Base-by-base conservation (phyloP, 1,284 basidiomycete genomes). In the Spongispora temasekensis region DNA sequence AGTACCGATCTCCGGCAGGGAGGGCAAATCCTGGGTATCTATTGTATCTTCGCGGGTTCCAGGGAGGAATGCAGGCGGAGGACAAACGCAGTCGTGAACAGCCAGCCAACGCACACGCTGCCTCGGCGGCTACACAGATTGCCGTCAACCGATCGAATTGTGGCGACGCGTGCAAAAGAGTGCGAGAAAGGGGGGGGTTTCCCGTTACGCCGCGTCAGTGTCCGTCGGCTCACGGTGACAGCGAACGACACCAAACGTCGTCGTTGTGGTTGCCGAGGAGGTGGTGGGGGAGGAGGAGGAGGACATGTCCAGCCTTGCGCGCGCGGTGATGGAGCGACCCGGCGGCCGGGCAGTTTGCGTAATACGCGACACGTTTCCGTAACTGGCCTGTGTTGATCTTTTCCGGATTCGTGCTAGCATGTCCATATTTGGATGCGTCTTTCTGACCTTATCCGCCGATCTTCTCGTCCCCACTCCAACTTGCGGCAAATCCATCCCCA, bases 391-490 rank as follows among this genome's bases (percentile, higher is more conserved):
- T 70, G 70, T 72, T 74, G 70, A 71, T 71, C 70, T 65, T 73
- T 54, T 48, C 68, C 63, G 27, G 40, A 62, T 65, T 57, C 21
- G 59, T 35, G 19, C 27, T 53, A 17, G 51, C 58, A 58, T 65
- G 23, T 60, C 65, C 66, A 12, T 52, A 53, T 56, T 46, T 52
- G 28, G 51, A 23, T 21, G 25, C 35, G 19, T 32, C 15, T 53
- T 34, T 54, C 53, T 71, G 70, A 75, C 67, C 71, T 73, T 72
- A 72, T 75, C 72, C 70, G 71, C 73, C 71, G 71, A 72, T 72
- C 71, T 72, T 61, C 59, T 75, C 73, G 71, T 75, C 65, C 65
- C 67, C 59, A 42, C 56, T 53, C 28, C 50, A 30, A 34, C 55
- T 57, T 71, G 64, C 62, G 73, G 69, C 27, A 68, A 66, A 67